These are phyloP conservation scores for Fusarium clavum DNA, from an alignment of 2,329 filamentous ascomycete genomes.

Conservation along the genomic window DNA sequence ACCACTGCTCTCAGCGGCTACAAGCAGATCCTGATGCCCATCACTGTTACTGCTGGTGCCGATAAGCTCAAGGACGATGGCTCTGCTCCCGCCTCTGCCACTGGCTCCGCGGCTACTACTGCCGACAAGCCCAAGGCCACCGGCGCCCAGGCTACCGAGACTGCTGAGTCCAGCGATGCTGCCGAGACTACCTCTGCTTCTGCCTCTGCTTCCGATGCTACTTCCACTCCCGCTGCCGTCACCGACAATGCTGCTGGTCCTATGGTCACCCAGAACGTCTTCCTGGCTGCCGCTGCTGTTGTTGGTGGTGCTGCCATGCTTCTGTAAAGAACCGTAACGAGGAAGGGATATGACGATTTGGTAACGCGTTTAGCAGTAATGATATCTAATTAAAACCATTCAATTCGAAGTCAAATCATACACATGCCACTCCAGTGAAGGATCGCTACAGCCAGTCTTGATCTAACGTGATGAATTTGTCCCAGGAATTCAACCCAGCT, in stretches of 20 bases:
- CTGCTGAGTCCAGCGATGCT: constrained; percentile 16
- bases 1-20: constrained; percentile 29
- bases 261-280: constrained; percentile 51
- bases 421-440: neutral
- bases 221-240: constrained; percentile 32
- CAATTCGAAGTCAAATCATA: neutral
- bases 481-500: too few species aligned
- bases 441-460: neutral
- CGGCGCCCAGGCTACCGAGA: constrained; percentile 25
- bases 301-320: constrained; percentile 52
- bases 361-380: constrained; percentile 4
- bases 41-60: constrained; percentile 54
- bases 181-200: constrained; percentile 13
- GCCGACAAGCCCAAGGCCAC: constrained; percentile 33
- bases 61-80: constrained; percentile 49
- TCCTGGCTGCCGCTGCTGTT: constrained; percentile 52
- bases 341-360: constrained; percentile 1
- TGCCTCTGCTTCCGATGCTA: constrained; percentile 25
- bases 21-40: constrained; percentile 39
- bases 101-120: constrained; percentile 29
- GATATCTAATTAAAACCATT: constrained; percentile 15
- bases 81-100: constrained; percentile 19
- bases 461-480: neutral
- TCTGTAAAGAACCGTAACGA: constrained; percentile 41
- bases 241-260: constrained; percentile 49